phyloP scores from a whole-genome alignment of 2,329 filamentous ascomycete genomes.

The Neurospora crassa region DNA sequence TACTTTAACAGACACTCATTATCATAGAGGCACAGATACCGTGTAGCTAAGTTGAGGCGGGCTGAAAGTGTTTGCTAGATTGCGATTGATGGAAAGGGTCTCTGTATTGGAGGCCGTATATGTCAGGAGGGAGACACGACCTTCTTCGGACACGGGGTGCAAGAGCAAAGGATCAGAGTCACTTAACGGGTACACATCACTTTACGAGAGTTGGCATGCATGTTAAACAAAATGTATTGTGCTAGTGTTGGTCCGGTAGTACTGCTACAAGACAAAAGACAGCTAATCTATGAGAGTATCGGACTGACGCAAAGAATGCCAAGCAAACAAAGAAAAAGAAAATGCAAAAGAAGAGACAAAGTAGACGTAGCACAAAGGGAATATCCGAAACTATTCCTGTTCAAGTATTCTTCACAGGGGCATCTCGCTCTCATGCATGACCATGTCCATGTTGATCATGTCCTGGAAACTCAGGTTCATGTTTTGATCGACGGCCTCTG shows the following conservation, averaged over 20 bases:
- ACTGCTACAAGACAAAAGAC: not conserved
- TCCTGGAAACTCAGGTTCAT: not conserved
- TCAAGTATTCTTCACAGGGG: not conserved
- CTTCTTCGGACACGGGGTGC: too few relatives aligned
- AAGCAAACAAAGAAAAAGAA: not conserved
- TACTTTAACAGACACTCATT: too few relatives aligned
- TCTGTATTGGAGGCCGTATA: too few relatives aligned
- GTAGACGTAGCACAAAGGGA: not conserved
- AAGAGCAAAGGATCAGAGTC: not conserved
- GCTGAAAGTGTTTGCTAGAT: too few relatives aligned
- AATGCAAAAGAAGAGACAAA: not conserved
- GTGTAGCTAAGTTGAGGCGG: too few relatives aligned
- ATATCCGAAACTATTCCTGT: not conserved
- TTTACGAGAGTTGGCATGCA: not conserved
- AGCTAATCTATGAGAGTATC: not conserved
- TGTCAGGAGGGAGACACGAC: too few relatives aligned
- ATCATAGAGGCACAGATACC: too few relatives aligned
- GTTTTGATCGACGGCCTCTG: not conserved
- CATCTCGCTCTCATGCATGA: not conserved
- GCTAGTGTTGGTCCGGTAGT: not conserved
- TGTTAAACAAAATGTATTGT: not conserved
- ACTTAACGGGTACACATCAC: not conserved
- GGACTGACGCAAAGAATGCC: not conserved
- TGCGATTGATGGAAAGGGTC: too few relatives aligned
- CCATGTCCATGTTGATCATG: not conserved